Evolutionary conservation across 2,329 filamentous ascomycete species (phyloP).

Genomic region (Lecanicillium sp.): DNA sequence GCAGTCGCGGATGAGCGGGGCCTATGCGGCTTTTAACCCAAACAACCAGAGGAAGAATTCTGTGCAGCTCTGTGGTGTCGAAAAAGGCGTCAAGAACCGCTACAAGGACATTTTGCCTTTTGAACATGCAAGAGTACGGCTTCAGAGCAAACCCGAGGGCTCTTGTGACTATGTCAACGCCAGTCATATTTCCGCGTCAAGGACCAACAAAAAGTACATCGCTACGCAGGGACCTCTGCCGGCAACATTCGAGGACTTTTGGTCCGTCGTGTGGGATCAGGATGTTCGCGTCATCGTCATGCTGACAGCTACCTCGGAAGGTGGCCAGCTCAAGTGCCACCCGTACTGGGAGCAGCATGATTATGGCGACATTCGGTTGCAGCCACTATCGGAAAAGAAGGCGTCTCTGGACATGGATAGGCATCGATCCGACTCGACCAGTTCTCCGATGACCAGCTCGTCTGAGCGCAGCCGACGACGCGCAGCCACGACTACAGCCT

Average conservation of each 20-base stretch:
- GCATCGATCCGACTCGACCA: slow-evolving; percentile 31
- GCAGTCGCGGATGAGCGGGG: slow-evolving; percentile 86
- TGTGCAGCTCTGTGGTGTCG: slow-evolving; percentile 80
- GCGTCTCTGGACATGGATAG: slow-evolving; percentile 66
- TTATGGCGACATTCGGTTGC: slow-evolving; percentile 71
- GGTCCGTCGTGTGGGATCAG: slow-evolving; percentile 96
- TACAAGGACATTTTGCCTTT: slow-evolving; percentile 98
- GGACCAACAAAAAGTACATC: slow-evolving; percentile 89
- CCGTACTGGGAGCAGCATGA: slow-evolving; percentile 79
- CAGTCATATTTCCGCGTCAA: slow-evolving; percentile 70
- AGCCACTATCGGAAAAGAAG: slow-evolving; percentile 71
- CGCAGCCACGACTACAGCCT: slow-evolving; percentile 44
- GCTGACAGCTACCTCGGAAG: slow-evolving; percentile 89
- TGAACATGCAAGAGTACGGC: slow-evolving; percentile 80
- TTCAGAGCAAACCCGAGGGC: slow-evolving; percentile 58
- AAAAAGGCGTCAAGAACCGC: slow-evolving; percentile 89
- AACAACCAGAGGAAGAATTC: slow-evolving; percentile 19
- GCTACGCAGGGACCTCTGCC: slow-evolving; percentile 91
- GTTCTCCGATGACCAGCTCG: slow-evolving; percentile 14
- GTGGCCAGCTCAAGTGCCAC: slow-evolving; percentile 89
- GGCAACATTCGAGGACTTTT: slow-evolving; percentile 94
- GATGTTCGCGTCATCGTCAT: slow-evolving; percentile 93
- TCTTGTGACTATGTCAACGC: slow-evolving; percentile 94
- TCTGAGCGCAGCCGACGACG: slow-evolving; percentile 38
- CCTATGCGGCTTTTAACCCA: slow-evolving; percentile 43